Percentiles rank a stretch among this genome's conserved stretches.
Evolutionary conservation across 23 red algal species (phyloP).

Genomic region (Gracilaria caudata): DNA sequence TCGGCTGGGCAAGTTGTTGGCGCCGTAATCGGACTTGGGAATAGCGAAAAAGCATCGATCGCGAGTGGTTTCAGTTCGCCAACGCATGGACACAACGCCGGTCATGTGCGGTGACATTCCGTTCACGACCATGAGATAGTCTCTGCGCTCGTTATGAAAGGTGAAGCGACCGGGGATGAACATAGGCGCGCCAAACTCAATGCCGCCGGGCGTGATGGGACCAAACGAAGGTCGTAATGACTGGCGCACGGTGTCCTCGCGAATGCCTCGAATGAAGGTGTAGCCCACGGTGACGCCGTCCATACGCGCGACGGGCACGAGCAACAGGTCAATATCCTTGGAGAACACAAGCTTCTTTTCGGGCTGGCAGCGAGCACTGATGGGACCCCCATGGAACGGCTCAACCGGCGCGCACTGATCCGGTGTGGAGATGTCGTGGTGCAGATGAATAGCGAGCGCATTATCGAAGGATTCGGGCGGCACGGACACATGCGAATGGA

Average conservation of each 20-base stretch:
- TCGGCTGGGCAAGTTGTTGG: constrained; percentile 34
- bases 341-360: constrained; percentile 20
- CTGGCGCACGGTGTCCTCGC: background rate
- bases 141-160: constrained; percentile 37
- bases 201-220: background rate
- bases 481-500: constrained; percentile 32
- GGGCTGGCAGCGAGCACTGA: background rate
- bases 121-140: constrained; percentile 57
- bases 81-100: constrained; percentile 57
- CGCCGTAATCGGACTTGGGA: constrained; percentile 37
- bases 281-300: constrained; percentile 67
- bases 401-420: constrained; percentile 10
- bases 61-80: constrained; percentile 22
- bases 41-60: constrained; percentile 57
- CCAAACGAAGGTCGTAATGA: background rate
- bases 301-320: constrained; percentile 35
- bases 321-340: constrained; percentile 52
- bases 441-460: constrained; percentile 57
- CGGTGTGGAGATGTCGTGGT: constrained; percentile 47
- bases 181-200: constrained; percentile 6
- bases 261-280: constrained; percentile 54
- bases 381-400: background rate
- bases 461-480: constrained; percentile 70
- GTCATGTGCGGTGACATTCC: constrained; percentile 34
- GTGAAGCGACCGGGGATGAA: constrained; percentile 58